These are phyloP conservation scores for Gaertneriomyces semiglobifer DNA, from an alignment of 192 early-diverging fungal species.

Conservation along the genomic window DNA sequence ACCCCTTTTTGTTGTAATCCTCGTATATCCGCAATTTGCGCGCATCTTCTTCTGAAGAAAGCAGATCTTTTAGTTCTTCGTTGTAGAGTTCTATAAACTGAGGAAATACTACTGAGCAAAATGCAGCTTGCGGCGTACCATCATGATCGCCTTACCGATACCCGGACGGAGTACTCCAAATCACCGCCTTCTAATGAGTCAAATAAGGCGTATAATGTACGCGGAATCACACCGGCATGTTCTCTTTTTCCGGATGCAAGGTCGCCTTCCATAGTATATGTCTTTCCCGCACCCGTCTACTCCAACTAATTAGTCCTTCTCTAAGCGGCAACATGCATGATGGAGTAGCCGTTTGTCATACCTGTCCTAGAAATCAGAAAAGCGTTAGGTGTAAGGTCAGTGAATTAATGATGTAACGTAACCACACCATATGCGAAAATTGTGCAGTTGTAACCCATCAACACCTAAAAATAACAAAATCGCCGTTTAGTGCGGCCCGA, in stretches of 20 bases:
- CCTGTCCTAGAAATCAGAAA: conserved; percentile 18
- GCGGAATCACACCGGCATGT: conserved; percentile 86
- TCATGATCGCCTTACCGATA: conserved; percentile 55
- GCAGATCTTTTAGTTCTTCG: conserved; percentile 87
- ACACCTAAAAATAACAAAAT: conserved; percentile 21
- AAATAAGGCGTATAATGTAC: conserved; percentile 79
- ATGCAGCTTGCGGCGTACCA: not conserved
- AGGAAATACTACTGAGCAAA: not conserved
- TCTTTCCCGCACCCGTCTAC: conserved; percentile 94
- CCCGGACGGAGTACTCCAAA: conserved; percentile 74
- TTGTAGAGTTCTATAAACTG: conserved; percentile 91
- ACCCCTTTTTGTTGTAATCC: conserved; percentile 61
- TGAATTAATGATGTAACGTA: not conserved
- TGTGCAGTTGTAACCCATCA: conserved; percentile 84
- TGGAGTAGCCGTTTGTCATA: not conserved
- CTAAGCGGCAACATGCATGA: too few species aligned
- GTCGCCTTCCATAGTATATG: conserved; percentile 94
- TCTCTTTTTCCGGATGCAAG: conserved; percentile 48
- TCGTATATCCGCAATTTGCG: conserved; percentile 69
- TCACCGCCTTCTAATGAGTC: conserved; percentile 62
- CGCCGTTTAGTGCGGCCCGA: too few species aligned
- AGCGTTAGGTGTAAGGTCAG: not conserved
- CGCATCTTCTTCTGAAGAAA: conserved; percentile 55
- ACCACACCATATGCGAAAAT: conserved; percentile 56
- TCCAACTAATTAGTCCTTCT: conserved; percentile 12